These are phyloP conservation scores for Ganoderma lucidum DNA, from an alignment of 1,284 basidiomycete genomes.

Conservation along the genomic window DNA sequence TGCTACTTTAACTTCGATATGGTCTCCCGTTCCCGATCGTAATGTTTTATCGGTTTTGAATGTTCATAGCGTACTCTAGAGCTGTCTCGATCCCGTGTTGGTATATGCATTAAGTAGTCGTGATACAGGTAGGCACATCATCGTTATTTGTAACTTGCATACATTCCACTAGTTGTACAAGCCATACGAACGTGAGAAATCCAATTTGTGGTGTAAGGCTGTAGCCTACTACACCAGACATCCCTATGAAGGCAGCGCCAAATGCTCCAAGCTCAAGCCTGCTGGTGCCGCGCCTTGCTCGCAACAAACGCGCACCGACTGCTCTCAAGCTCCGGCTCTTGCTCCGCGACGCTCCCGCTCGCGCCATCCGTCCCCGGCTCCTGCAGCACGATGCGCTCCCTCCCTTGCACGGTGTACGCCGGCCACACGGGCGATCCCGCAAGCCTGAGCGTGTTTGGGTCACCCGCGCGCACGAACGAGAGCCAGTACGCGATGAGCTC, in stretches of 20 bases:
- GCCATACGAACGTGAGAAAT: background rate
- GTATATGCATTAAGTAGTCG: background rate
- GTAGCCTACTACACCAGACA: no score
- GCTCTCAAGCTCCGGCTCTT: constrained; percentile 48
- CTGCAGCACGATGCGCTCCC: constrained; percentile 54
- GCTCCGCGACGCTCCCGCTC: constrained; percentile 55
- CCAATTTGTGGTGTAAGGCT: background rate
- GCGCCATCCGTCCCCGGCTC: constrained; percentile 43
- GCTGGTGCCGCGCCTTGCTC: constrained; percentile 32
- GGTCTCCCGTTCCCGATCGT: background rate
- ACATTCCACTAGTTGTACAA: background rate
- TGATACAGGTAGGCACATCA: constrained; percentile 6
- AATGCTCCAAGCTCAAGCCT: constrained; percentile 24
- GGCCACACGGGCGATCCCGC: constrained; percentile 54
- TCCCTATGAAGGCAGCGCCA: background rate
- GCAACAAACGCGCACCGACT: constrained; percentile 40
- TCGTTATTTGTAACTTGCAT: background rate
- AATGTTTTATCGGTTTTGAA: background rate
- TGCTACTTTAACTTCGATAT: background rate
- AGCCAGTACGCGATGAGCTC: constrained; percentile 69
- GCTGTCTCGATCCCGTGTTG: background rate
- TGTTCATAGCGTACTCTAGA: background rate
- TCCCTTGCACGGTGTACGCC: constrained; percentile 40
- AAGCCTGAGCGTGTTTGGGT: constrained; percentile 62
- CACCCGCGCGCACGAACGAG: constrained; percentile 60